Evolutionary conservation across 441 rosid species (phyloP).

Genomic region (Eugenia klotzschiana): DNA sequence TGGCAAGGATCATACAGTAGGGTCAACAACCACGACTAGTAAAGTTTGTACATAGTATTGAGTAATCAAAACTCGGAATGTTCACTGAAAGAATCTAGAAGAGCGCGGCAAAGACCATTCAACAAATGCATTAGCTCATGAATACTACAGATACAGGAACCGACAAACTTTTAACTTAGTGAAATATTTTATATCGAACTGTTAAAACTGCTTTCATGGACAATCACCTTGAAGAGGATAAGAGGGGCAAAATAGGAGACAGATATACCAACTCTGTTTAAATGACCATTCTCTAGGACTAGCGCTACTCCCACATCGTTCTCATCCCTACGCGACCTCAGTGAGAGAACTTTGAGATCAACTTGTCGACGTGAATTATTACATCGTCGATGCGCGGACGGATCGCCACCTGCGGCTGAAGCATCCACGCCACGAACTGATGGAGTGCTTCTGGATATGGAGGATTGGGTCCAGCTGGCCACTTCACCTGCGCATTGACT

Average conservation of each 20-base stretch:
- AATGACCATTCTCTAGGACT: not conserved
- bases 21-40: not conserved
- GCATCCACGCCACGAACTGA: slow-evolving; percentile 92
- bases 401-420: slow-evolving; percentile 77
- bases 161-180: not conserved
- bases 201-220: not conserved
- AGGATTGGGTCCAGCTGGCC: slow-evolving; percentile 87
- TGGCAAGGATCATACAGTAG: not conserved
- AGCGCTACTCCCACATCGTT: not conserved
- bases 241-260: not conserved
- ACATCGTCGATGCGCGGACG: slow-evolving; percentile 80
- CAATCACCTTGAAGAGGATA: not conserved
- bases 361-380: slow-evolving; percentile 80
- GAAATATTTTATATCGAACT: not conserved
- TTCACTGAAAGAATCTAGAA: not conserved
- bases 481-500: slow-evolving; percentile 81
- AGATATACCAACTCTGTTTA: not conserved
- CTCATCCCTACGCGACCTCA: slow-evolving; percentile 9
- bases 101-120: not conserved
- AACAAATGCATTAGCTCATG: not conserved
- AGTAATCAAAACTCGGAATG: not conserved
- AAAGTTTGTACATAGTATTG: not conserved
- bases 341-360: slow-evolving; percentile 62
- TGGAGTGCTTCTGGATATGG: slow-evolving; percentile 84
- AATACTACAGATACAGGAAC: not conserved